A percentile compares a stretch with the other conserved stretches of the same genome.
phyloP scores from a whole-genome alignment of 163 green algal species.

The Prototheca wickerhamii region DNA sequence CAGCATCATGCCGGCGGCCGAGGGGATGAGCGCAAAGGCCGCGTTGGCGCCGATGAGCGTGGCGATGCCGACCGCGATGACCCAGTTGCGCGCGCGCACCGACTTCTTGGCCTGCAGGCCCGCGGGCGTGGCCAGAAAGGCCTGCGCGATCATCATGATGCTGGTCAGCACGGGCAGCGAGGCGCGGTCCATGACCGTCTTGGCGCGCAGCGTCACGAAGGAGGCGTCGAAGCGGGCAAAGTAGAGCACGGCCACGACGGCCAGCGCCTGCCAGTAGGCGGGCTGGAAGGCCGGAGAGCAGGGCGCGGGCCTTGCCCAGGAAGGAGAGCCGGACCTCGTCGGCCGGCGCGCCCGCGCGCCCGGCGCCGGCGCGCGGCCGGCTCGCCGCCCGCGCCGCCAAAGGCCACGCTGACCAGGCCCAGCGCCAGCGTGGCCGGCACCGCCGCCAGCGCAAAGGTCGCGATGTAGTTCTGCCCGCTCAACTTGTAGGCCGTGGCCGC shows the following conservation, averaged over 20 bases:
- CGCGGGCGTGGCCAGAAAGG: slow-evolving; percentile 50
- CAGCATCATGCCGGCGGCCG: slow-evolving; percentile 49
- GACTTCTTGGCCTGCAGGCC: slow-evolving; percentile 45
- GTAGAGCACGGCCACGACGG: slow-evolving; percentile 64
- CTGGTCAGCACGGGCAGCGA: slow-evolving; percentile 33
- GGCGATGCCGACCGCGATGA: slow-evolving; percentile 59
- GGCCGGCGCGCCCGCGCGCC: background rate
- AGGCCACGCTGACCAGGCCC: slow-evolving; percentile 34
- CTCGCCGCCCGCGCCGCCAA: slow-evolving; percentile 6
- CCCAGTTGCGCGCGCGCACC: slow-evolving; percentile 49
- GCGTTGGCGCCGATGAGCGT: slow-evolving; percentile 61
- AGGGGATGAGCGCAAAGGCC: slow-evolving; percentile 35
- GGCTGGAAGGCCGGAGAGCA: slow-evolving; percentile 55
- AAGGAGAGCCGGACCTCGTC: slow-evolving; percentile 20
- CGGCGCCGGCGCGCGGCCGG: slow-evolving; percentile 11
- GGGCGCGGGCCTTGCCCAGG: slow-evolving; percentile 27
- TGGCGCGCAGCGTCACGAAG: slow-evolving; percentile 70
- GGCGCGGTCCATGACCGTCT: slow-evolving; percentile 40
- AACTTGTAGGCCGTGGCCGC: slow-evolving; percentile 43
- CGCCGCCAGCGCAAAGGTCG: slow-evolving; percentile 62
- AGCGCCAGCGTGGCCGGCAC: slow-evolving; percentile 53
- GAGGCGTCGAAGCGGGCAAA: slow-evolving; percentile 74
- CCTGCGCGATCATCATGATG: slow-evolving; percentile 47
- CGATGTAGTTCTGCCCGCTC: slow-evolving; percentile 61
- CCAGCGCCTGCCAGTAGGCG: slow-evolving; percentile 75